Evolutionary conservation across 495 filamentous ascomycete genomes (phyloP).

Genomic region (Trichoderma erinaceum): DNA sequence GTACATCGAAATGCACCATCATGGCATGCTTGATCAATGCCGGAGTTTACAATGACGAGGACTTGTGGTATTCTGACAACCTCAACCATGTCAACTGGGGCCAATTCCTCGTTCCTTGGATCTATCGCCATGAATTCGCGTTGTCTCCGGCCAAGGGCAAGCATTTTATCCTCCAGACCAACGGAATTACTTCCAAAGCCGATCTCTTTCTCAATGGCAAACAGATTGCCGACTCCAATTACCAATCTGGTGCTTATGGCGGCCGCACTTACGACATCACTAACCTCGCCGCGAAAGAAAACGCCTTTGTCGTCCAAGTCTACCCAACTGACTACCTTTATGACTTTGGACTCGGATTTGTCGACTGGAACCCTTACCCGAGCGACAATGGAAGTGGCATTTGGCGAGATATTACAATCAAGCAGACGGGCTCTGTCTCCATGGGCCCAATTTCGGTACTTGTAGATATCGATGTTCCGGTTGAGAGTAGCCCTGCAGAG

Average conservation of each 20-base stretch:
- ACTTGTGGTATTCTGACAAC: slow-evolving; percentile 54
- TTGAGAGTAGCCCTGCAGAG: slow-evolving; percentile 27
- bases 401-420: slow-evolving; percentile 56
- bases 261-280: slow-evolving; percentile 53
- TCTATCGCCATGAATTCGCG: slow-evolving; percentile 54
- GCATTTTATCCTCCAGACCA: slow-evolving; percentile 48
- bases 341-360: slow-evolving; percentile 55
- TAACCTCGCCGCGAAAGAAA: slow-evolving; percentile 29
- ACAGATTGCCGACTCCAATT: slow-evolving; percentile 39
- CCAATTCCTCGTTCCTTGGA: slow-evolving; percentile 51
- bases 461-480: slow-evolving; percentile 34
- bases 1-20: slow-evolving; percentile 44
- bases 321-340: slow-evolving; percentile 54
- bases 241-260: slow-evolving; percentile 52
- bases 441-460: slow-evolving; percentile 46
- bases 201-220: slow-evolving; percentile 57
- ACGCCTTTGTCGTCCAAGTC: slow-evolving; percentile 48
- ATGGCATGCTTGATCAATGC: slow-evolving; percentile 53
- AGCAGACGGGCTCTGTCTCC: slow-evolving; percentile 49
- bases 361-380: slow-evolving; percentile 63
- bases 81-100: slow-evolving; percentile 38
- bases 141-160: slow-evolving; percentile 33
- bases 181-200: slow-evolving; percentile 56
- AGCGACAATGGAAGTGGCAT: slow-evolving; percentile 53
- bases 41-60: slow-evolving; percentile 48